Evolutionary conservation across 345 rosid species (phyloP).

Genomic region (Barbarea vulgaris): DNA sequence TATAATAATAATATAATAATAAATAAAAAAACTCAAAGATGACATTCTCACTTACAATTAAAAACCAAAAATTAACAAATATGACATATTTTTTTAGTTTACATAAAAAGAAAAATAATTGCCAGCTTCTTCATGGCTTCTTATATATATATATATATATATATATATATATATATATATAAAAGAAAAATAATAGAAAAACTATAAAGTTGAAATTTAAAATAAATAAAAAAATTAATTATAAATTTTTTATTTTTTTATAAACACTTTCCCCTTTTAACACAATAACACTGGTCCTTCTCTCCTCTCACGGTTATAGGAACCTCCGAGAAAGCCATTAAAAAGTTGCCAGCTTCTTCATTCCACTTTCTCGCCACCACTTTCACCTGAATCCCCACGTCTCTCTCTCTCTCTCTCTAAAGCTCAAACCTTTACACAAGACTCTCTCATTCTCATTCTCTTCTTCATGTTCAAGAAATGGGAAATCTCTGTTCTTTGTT

Average conservation of each 20-base stretch:
- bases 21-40: too few relatives aligned
- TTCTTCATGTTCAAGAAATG: slow-evolving; percentile 37
- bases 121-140: too few relatives aligned
- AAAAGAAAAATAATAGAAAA: too few relatives aligned
- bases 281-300: background rate
- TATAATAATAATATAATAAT: too few relatives aligned
- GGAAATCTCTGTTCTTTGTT: slow-evolving; percentile 72
- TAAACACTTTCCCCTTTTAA: slow-evolving; percentile 8
- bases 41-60: too few relatives aligned
- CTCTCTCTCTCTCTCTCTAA: slow-evolving; percentile 19
- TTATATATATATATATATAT: too few relatives aligned
- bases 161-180: too few relatives aligned
- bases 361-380: slow-evolving; percentile 39
- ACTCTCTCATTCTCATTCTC: background rate
- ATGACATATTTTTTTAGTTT: too few relatives aligned
- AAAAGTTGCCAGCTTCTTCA: slow-evolving; percentile 36
- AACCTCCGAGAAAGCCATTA: slow-evolving; percentile 22
- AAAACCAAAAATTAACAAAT: too few relatives aligned
- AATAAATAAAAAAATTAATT: too few relatives aligned
- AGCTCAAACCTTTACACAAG: slow-evolving; percentile 3
- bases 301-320: slow-evolving; percentile 8
- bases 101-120: too few relatives aligned
- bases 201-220: too few relatives aligned
- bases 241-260: background rate
- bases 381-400: slow-evolving; percentile 36